These are phyloP conservation scores for Albatrellus ellisii DNA, from an alignment of 768 basidiomycete genomes.

Conservation along the genomic window DNA sequence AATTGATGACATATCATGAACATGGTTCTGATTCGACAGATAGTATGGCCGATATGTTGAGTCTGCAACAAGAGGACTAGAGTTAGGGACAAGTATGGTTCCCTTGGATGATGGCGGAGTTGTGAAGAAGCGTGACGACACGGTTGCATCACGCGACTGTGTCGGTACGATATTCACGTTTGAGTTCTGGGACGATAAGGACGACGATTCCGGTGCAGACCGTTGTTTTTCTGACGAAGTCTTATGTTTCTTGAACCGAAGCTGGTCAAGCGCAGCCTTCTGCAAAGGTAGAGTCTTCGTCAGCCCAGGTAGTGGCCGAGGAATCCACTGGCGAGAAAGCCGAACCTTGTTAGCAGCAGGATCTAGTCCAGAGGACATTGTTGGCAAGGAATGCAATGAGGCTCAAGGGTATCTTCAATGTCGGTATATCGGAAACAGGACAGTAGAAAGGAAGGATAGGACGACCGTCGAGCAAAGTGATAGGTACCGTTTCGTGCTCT, in stretches of 20 bases:
- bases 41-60: conserved; percentile 25
- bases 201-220: conserved; percentile 9
- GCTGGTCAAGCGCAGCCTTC: conserved; percentile 31
- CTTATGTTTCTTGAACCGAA: conserved; percentile 29
- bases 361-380: conserved; percentile 12
- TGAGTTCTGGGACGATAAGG: conserved; percentile 15
- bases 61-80: conserved; percentile 45
- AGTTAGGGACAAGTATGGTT: conserved; percentile 62
- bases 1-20: conserved; percentile 26
- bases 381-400: neutral
- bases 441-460: neutral
- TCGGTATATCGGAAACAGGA: no score
- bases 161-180: conserved; percentile 28
- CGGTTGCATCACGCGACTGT: conserved; percentile 70
- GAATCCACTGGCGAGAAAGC: no score
- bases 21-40: conserved; percentile 23
- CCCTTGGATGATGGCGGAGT: conserved; percentile 33
- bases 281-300: no score
- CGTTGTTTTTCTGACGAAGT: conserved; percentile 19
- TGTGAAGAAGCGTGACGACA: conserved; percentile 46
- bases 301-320: no score
- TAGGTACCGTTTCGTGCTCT: no score
- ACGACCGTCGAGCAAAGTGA: no score
- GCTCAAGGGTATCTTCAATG: no score
- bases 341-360: conserved; percentile 12